Evolutionary conservation across 2,329 filamentous ascomycete species (phyloP), one percentile per base, ranked within the genome.

Genomic region (Penicillium sumatraense): DNA sequence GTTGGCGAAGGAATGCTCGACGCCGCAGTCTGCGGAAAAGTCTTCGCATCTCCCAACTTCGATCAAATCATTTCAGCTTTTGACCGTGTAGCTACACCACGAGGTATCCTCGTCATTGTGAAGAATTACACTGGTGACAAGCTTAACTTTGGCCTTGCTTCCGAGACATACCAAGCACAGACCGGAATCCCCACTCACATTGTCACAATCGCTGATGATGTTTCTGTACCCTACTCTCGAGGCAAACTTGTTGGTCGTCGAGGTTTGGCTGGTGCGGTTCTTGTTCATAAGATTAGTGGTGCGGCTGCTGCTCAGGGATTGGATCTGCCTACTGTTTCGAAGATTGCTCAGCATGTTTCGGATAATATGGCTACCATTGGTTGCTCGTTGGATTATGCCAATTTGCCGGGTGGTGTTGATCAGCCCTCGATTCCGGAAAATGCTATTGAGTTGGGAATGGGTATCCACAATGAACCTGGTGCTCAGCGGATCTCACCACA

Each of bases 101-200:
- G 24, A 35, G 56, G 56, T n/a, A 53, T 56, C 3, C 47, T 59
- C 21, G 36, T 56, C 33, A 27, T 59, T 14, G 54, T 59, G 21
- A 59, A 55, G 27, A 59, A 59, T n/a, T 59, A 59, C 13, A 59
- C 56, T 4, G 56, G 56, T n/a, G 56, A 59, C 46, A 55, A 53
- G 31, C 56, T 59, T 18, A 55, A 59, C n/a, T 59, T 59, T 14
- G 56, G 53, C 24, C 47, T 59, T 24, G 56, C 56, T 11, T 40
- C 56, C 11, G 56, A 59, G 44, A 53, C 49, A 49, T 55, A 52
- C 27, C 49, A 52, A 53, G 44, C 53, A 13, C 26, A 50, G 20
- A 54, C 53, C 2, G 53, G 53, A 27, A 38, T 53, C 4, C 49
- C 49, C 9, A 51, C 47, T 13, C 47, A 51, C 7, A 58, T 58